Evolutionary conservation across 352 stramenopile genomes (phyloP).

Genomic region (Thalassiosira hispida): DNA sequence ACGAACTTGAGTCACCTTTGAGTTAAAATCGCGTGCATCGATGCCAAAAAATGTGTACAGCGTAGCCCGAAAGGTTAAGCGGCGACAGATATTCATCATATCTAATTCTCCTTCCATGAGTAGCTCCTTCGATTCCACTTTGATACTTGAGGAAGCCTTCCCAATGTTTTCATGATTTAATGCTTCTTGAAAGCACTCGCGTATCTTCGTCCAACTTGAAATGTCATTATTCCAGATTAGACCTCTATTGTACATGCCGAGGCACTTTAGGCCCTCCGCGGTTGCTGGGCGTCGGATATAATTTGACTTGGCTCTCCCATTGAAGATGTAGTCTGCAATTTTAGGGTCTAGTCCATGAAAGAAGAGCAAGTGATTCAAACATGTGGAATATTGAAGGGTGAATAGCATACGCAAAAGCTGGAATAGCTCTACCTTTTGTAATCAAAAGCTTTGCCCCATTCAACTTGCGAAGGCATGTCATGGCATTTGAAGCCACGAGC

Average conservation of each 20-base stretch:
- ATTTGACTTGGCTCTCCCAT: slow-evolving; percentile 9
- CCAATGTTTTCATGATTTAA: slow-evolving; percentile 31
- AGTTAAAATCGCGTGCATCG: slow-evolving; percentile 13
- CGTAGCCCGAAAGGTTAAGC: slow-evolving; percentile 38
- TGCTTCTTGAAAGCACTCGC: slow-evolving; percentile 32
- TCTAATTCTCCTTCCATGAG: slow-evolving; percentile 23
- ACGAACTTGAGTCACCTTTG: slow-evolving; percentile 6
- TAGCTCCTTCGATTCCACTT: slow-evolving; percentile 8
- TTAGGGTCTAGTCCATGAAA: slow-evolving; percentile 28
- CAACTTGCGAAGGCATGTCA: slow-evolving; percentile 7
- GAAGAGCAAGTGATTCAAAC: neutral
- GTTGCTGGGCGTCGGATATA: slow-evolving; percentile 29
- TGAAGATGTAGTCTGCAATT: slow-evolving; percentile 36
- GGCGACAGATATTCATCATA: slow-evolving; percentile 37
- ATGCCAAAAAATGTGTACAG: slow-evolving; percentile 42
- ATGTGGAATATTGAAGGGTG: neutral
- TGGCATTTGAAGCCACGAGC: neutral
- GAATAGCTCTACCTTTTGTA: slow-evolving; percentile 5
- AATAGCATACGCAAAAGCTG: neutral
- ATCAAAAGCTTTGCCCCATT: slow-evolving; percentile 5
- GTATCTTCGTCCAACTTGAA: slow-evolving; percentile 15
- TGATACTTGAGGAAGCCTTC: slow-evolving; percentile 13
- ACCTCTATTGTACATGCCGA: slow-evolving; percentile 40
- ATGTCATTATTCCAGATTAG: slow-evolving; percentile 47
- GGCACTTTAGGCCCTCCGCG: slow-evolving; percentile 21